phyloP scores from a whole-genome alignment of 164 flowering plant species.

The Buxus sempervirens region DNA sequence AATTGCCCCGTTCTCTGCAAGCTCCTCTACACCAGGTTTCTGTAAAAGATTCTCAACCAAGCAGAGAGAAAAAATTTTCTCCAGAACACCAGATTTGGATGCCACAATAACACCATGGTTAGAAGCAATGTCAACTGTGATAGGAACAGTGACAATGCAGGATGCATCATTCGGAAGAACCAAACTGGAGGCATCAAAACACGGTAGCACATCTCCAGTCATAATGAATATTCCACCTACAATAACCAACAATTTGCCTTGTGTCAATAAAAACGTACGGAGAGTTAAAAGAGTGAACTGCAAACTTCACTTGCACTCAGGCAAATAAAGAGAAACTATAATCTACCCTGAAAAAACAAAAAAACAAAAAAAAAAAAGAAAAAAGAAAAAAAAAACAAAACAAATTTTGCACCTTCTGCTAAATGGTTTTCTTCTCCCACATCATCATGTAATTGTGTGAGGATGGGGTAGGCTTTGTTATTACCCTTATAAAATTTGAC shows the following conservation, averaged over 20 bases:
- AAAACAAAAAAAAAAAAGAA: too few species aligned
- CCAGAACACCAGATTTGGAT: constrained; percentile 38
- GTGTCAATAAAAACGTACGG: too few species aligned
- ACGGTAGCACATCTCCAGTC: constrained; percentile 99
- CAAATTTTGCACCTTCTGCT: too few species aligned
- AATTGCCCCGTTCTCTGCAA: constrained; percentile 65
- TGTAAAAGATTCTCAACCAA: constrained; percentile 87
- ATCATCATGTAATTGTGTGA: too few species aligned
- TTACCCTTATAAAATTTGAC: too few species aligned
- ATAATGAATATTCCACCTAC: constrained; percentile 94
- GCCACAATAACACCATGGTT: constrained; percentile 98
- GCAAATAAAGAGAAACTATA: too few species aligned
- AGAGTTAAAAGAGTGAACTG: too few species aligned
- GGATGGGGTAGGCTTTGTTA: too few species aligned
- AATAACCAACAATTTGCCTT: constrained; percentile 9
- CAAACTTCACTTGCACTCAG: too few species aligned
- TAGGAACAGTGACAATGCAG: constrained; percentile 93
- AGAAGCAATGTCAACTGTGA: constrained; percentile 92
- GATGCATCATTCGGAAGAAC: constrained; percentile 80
- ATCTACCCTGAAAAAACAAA: too few species aligned
- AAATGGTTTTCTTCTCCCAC: too few species aligned
- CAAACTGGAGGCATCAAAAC: constrained; percentile 84
- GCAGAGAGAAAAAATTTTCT: constrained; percentile 38
- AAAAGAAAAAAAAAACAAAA: too few species aligned
- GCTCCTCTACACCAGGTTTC: constrained; percentile 78